Percentiles rank a stretch among this genome's conserved stretches.
Evolutionary conservation across 2,329 filamentous ascomycete species (phyloP).

Genomic region (Penicillium aurantiogriseum): DNA sequence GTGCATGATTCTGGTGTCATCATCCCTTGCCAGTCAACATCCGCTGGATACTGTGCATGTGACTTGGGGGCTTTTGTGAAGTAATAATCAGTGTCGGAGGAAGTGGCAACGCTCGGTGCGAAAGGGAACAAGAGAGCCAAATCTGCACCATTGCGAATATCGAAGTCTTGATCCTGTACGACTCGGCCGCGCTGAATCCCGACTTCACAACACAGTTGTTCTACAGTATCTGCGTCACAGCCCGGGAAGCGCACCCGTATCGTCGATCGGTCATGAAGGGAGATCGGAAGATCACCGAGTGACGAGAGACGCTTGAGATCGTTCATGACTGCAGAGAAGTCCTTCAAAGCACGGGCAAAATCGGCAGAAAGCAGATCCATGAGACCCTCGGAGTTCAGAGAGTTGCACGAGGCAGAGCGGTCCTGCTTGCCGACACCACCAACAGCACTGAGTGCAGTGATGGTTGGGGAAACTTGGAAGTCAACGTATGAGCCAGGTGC

Average conservation of each 20-base stretch:
- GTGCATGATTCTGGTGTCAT: conserved; percentile 44
- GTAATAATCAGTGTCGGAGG: conserved; percentile 46
- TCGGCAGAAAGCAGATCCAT: conserved; percentile 82
- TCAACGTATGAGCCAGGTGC: conserved; percentile 79
- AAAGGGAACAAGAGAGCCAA: conserved; percentile 84
- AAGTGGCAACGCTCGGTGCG: conserved; percentile 60
- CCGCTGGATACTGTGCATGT: conserved; percentile 34
- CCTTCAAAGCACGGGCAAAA: conserved; percentile 82
- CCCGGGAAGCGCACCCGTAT: conserved; percentile 87
- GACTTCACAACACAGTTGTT: conserved; percentile 80
- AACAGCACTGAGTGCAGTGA: conserved; percentile 80
- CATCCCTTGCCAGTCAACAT: conserved; percentile 59
- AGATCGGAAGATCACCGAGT: conserved; percentile 80
- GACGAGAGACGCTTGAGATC: conserved; percentile 75
- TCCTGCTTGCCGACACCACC: conserved; percentile 35
- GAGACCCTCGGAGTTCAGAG: conserved; percentile 77
- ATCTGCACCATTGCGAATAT: conserved; percentile 63
- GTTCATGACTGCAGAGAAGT: conserved; percentile 73
- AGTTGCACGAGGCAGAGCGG: conserved; percentile 44
- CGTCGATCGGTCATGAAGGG: conserved; percentile 64
- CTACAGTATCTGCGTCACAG: conserved; percentile 78
- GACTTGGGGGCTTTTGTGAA: conserved; percentile 40
- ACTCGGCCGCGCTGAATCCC: conserved; percentile 79
- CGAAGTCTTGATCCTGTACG: conserved; percentile 74
- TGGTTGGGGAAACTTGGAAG: conserved; percentile 82